phyloP scores from a whole-genome alignment of 2,329 filamentous ascomycete genomes.

The Microsporum ferrugineum region DNA sequence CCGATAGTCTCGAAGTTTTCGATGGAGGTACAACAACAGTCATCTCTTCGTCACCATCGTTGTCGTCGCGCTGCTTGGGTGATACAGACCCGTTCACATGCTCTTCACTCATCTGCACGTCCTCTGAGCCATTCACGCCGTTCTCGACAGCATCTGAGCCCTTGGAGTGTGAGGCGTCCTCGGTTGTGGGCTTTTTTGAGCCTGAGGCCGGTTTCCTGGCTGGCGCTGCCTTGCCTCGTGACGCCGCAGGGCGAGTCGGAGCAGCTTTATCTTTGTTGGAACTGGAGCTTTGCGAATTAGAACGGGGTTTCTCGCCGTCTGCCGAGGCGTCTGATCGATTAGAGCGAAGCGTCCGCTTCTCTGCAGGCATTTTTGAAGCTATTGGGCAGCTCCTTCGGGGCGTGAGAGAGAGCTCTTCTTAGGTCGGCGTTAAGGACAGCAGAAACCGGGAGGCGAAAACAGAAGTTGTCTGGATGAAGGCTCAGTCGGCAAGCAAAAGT shows the following conservation, averaged over 20 bases:
- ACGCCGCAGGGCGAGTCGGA: conserved; percentile 25
- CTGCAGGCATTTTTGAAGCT: conserved; percentile 34
- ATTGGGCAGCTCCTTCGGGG: neutral
- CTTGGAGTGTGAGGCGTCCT: conserved; percentile 58
- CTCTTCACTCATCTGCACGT: conserved; percentile 61
- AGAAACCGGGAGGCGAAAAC: neutral
- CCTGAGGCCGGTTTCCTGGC: conserved; percentile 19
- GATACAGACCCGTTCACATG: conserved; percentile 40
- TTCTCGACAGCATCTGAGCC: conserved; percentile 60
- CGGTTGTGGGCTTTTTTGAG: conserved; percentile 47
- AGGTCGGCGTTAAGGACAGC: neutral
- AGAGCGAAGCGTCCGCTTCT: conserved; percentile 37
- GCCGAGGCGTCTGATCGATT: conserved; percentile 33
- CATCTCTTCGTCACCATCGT: conserved; percentile 67
- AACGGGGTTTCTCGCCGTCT: conserved; percentile 35
- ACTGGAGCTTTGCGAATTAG: conserved; percentile 34
- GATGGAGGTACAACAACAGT: conserved; percentile 67
- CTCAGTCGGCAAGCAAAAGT: neutral
- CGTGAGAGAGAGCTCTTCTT: neutral
- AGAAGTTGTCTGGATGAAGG: neutral
- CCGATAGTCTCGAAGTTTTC: conserved; percentile 51
- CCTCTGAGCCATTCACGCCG: conserved; percentile 52
- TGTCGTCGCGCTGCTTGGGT: conserved; percentile 39
- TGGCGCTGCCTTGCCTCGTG: conserved; percentile 8
- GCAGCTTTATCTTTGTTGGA: conserved; percentile 36